Evolutionary conservation across 805 yeast genomes (phyloP).

Genomic region (Torulaspora gathmanii): DNA sequence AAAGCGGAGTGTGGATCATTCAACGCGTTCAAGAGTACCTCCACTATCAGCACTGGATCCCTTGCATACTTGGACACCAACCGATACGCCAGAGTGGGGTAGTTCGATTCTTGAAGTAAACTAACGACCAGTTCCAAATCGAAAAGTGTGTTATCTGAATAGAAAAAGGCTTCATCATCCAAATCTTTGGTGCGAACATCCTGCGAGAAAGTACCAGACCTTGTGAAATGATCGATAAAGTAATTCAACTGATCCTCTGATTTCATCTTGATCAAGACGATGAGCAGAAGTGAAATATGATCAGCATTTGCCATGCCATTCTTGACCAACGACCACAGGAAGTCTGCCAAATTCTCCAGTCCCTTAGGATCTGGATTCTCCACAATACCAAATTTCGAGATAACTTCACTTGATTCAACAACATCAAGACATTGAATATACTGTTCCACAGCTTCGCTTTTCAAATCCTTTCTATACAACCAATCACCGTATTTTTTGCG

Average conservation of each 20-base stretch:
- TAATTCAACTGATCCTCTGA: conserved; percentile 50
- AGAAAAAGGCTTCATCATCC: conserved; percentile 37
- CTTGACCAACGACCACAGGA: conserved; percentile 56
- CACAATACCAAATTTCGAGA: conserved; percentile 70
- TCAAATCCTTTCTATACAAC: conserved; percentile 61
- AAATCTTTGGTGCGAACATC: conserved; percentile 33
- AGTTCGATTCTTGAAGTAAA: conserved; percentile 69
- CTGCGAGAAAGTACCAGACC: conserved; percentile 26
- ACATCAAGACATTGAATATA: conserved; percentile 55
- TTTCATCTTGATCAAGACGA: conserved; percentile 75
- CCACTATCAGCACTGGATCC: conserved; percentile 71
- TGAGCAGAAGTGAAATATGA: conserved; percentile 73
- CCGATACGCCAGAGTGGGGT: conserved; percentile 58
- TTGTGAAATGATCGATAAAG: conserved; percentile 46
- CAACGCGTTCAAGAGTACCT: conserved; percentile 64
- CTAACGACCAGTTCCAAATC: conserved; percentile 64
- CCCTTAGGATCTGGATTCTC: conserved; percentile 31
- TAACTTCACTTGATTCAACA: conserved; percentile 68
- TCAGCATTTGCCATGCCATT: conserved; percentile 60
- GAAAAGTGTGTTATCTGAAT: conserved; percentile 39
- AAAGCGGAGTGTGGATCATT: conserved; percentile 57
- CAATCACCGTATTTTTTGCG: conserved; percentile 65
- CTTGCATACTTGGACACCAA: conserved; percentile 62
- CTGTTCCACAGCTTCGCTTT: conserved; percentile 65
- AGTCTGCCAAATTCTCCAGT: conserved; percentile 53